phyloP scores from a whole-genome alignment of 495 filamentous ascomycete species.

The Podospora tetraspora region DNA sequence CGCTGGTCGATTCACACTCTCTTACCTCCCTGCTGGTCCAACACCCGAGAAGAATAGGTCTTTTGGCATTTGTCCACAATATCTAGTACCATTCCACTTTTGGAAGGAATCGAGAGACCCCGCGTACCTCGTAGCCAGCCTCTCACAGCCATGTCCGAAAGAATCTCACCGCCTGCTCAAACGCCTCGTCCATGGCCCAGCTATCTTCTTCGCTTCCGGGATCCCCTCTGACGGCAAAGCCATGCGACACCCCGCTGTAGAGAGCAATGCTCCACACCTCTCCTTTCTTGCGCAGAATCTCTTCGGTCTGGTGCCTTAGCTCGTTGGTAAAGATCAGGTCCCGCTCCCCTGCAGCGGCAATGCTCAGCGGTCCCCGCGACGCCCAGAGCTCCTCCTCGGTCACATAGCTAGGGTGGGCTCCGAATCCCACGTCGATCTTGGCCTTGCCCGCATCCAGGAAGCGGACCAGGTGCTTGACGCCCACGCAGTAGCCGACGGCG shows the following conservation, averaged over 20 bases:
- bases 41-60: too few relatives aligned
- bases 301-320: constrained; percentile 6
- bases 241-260: constrained; percentile 5
- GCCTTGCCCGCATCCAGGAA: constrained; percentile 2
- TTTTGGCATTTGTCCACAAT: too few relatives aligned
- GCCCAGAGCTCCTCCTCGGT: constrained; percentile 5
- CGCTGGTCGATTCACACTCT: too few relatives aligned
- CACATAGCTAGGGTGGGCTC: constrained; percentile 9
- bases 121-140: too few relatives aligned
- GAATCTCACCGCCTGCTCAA: constrained; percentile 1
- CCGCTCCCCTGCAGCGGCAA: constrained; percentile 4
- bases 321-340: constrained; percentile 11
- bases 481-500: constrained; percentile 10
- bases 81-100: too few relatives aligned
- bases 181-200: constrained; percentile 8
- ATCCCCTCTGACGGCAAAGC: constrained; percentile 10
- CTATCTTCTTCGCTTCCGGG: not conserved
- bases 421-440: constrained; percentile 11
- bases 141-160: constrained; percentile 8
- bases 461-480: constrained; percentile 3
- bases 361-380: constrained; percentile 4
- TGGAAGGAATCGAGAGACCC: too few relatives aligned
- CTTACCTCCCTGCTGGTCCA: too few relatives aligned
- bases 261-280: constrained; percentile 8
- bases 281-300: constrained; percentile 10